Percentiles rank a stretch among this genome's conserved stretches.
Conservation (phyloP, 441 rosid genomes). For the Syzygium syzygioides region DNA sequence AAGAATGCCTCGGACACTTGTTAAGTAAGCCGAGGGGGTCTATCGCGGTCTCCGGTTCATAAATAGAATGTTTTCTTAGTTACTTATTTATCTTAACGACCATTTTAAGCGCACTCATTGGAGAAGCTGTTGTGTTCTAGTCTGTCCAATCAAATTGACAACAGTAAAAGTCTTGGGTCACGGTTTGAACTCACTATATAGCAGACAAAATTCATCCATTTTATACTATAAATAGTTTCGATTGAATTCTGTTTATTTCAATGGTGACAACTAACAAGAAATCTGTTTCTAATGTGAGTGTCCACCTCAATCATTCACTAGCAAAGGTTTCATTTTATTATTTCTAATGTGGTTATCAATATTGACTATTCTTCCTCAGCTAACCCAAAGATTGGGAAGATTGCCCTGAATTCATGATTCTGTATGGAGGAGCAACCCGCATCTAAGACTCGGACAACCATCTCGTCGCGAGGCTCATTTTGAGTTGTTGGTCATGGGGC, state of each 20-base stretch:
- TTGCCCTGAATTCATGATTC: neutral
- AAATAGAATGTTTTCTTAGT: neutral
- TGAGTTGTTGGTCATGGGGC: neutral
- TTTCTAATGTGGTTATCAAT: neutral
- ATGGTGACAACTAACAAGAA: neutral
- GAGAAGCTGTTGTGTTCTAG: neutral
- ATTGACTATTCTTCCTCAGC: neutral
- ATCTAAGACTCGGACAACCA: neutral
- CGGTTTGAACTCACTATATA: neutral
- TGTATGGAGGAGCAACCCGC: neutral
- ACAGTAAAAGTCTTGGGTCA: neutral
- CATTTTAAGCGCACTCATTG: neutral
- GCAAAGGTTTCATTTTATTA: neutral
- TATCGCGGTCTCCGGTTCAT: neutral
- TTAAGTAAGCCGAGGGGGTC: no score
- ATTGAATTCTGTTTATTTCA: neutral
- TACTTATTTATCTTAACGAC: neutral
- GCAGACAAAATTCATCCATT: neutral
- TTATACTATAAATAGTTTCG: neutral
- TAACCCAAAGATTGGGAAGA: neutral
- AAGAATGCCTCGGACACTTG: neutral
- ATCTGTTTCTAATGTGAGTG: neutral
- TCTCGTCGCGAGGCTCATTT: neutral
- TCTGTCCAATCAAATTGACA: neutral
- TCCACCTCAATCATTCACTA: neutral